Evolutionary conservation across 2,329 filamentous ascomycete genomes (phyloP).

Genomic region (Aureobasidium subglaciale): DNA sequence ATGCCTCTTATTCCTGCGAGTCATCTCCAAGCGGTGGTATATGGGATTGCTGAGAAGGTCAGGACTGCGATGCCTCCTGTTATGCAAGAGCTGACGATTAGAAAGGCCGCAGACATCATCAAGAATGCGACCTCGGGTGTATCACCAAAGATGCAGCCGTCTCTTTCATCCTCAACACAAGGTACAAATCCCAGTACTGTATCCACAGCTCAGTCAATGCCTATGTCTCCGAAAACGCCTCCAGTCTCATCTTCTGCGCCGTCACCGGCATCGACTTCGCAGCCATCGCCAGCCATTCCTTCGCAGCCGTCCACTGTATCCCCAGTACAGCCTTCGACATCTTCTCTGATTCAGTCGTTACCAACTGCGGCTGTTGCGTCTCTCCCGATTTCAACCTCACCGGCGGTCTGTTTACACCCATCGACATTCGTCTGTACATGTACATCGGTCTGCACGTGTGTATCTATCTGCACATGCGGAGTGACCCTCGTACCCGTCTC

Average conservation of each 20-base stretch:
- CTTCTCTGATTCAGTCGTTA: background rate
- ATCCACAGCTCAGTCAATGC: background rate
- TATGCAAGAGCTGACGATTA: background rate
- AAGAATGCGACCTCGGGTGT: slow-evolving; percentile 25
- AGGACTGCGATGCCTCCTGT: background rate
- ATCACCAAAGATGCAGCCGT: background rate
- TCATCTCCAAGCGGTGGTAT: slow-evolving; percentile 28
- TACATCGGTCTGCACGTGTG: background rate
- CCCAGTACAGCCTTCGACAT: background rate
- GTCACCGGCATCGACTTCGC: background rate
- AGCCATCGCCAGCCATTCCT: background rate
- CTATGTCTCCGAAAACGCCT: background rate
- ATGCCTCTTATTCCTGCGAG: slow-evolving; percentile 38
- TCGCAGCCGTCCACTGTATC: background rate
- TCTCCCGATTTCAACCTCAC: background rate
- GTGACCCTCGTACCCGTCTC: background rate
- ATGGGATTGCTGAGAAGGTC: slow-evolving; percentile 35
- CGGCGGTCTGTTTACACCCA: background rate
- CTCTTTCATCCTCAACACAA: background rate
- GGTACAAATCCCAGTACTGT: background rate
- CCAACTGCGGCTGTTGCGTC: background rate
- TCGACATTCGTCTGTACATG: background rate
- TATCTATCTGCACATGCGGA: background rate
- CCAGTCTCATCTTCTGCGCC: background rate
- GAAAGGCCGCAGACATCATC: slow-evolving; percentile 42